phyloP scores from a whole-genome alignment of 345 rosid species.

The Lepidium aucheri region DNA sequence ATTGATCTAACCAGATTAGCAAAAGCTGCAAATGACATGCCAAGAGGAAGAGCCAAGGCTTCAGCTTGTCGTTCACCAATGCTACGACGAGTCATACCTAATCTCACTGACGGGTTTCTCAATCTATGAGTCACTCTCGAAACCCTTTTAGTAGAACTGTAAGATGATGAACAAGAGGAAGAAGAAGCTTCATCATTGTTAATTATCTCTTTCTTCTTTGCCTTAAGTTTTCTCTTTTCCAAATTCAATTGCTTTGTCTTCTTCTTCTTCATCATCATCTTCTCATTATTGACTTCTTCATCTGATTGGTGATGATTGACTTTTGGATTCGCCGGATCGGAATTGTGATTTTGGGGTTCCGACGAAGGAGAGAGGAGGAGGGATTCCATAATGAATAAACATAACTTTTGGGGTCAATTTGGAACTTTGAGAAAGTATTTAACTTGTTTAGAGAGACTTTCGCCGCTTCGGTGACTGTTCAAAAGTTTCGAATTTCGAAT shows the following conservation, averaged over 20 bases:
- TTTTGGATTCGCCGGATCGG: constrained; percentile 19
- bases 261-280: constrained; percentile 8
- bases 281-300: neutral
- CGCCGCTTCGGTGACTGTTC: constrained; percentile 7
- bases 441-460: neutral
- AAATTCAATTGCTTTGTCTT: constrained; percentile 26
- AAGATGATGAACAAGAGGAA: constrained; percentile 31
- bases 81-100: constrained; percentile 31
- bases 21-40: constrained; percentile 90
- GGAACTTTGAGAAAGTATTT: constrained; percentile 13
- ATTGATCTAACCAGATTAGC: constrained; percentile 60
- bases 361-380: constrained; percentile 20
- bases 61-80: constrained; percentile 37
- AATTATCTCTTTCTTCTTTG: constrained; percentile 11
- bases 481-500: neutral
- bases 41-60: constrained; percentile 74
- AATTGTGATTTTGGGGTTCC: constrained; percentile 6
- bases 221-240: constrained; percentile 17
- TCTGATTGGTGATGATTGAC: neutral
- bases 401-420: constrained; percentile 8
- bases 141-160: constrained; percentile 22
- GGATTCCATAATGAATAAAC: constrained; percentile 23
- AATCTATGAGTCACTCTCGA: constrained; percentile 28
- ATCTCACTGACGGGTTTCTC: constrained; percentile 29
- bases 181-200: constrained; percentile 19